These are phyloP conservation scores for Fusarium praegraminearum DNA, from an alignment of 2,329 filamentous ascomycete species.

Conservation along the genomic window DNA sequence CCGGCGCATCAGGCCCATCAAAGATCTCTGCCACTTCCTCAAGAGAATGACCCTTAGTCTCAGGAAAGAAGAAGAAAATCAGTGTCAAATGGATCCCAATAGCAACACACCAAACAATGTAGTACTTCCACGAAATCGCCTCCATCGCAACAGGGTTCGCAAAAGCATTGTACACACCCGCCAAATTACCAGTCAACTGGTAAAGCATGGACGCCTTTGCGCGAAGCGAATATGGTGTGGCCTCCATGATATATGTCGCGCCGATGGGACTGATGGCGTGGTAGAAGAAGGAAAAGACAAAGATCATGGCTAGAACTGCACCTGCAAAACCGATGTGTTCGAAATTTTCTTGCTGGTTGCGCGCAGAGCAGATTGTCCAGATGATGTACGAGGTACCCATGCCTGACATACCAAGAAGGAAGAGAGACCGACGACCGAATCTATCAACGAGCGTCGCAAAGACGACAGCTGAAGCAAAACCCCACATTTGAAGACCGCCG, in stretches of 20 bases:
- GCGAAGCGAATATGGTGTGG: constrained; percentile 52
- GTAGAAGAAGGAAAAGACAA: constrained; percentile 43
- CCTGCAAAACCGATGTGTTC: constrained; percentile 52
- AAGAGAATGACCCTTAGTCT: constrained; percentile 41
- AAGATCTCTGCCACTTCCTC: constrained; percentile 45
- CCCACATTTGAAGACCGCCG: constrained; percentile 51
- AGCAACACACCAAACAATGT: constrained; percentile 57
- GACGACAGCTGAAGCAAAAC: constrained; percentile 51
- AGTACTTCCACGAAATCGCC: constrained; percentile 58
- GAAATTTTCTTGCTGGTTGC: constrained; percentile 48
- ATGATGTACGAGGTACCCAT: constrained; percentile 54
- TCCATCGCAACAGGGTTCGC: constrained; percentile 59
- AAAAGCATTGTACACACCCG: constrained; percentile 54
- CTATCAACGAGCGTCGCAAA: constrained; percentile 56
- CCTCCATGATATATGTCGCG: constrained; percentile 60
- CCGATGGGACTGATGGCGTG: constrained; percentile 56
- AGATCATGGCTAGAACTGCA: constrained; percentile 58
- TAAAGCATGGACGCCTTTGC: constrained; percentile 49
- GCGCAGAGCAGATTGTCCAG: constrained; percentile 57
- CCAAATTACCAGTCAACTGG: constrained; percentile 47
- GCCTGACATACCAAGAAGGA: constrained; percentile 51
- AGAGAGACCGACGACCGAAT: constrained; percentile 57
- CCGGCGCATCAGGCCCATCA: constrained; percentile 38
- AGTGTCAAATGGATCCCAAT: constrained; percentile 37
- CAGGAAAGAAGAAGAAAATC: constrained; percentile 49